phyloP scores from a whole-genome alignment of 257 asterid species.

The Paraleonurus japonicus region DNA sequence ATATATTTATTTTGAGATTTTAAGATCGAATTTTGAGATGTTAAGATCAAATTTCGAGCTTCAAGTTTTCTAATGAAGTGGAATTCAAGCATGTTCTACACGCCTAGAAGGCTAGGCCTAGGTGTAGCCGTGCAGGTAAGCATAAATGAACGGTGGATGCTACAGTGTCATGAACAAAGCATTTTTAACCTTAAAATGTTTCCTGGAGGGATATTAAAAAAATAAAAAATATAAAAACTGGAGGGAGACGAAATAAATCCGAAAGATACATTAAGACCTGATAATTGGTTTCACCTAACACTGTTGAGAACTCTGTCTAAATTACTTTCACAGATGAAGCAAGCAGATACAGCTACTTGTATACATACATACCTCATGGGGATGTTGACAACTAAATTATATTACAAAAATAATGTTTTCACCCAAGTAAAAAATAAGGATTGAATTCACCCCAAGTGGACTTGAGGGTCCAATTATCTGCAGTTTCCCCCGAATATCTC shows the following conservation, averaged over 20 bases:
- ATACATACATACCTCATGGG: background rate
- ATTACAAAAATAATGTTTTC: slow-evolving; percentile 28
- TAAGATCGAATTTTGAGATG: too few relatives aligned
- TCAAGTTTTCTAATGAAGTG: too few relatives aligned
- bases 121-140: too few relatives aligned
- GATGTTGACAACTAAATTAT: background rate
- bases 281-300: background rate
- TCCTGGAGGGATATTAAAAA: too few relatives aligned
- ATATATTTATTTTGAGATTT: too few relatives aligned
- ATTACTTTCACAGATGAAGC: background rate
- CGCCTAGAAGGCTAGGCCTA: too few relatives aligned
- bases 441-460: slow-evolving; percentile 58
- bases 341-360: background rate
- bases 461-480: slow-evolving; percentile 28
- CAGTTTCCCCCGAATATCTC: slow-evolving; percentile 37
- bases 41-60: too few relatives aligned
- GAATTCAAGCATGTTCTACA: too few relatives aligned
- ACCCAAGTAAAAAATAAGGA: slow-evolving; percentile 74
- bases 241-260: background rate
- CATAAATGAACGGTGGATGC: too few relatives aligned
- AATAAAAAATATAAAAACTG: background rate
- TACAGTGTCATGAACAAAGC: background rate
- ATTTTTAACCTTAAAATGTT: background rate
- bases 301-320: background rate
- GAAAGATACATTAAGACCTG: background rate